Evolutionary conservation across 192 early-diverging fungal species (phyloP).

Genomic region (Linderina pennispora): DNA sequence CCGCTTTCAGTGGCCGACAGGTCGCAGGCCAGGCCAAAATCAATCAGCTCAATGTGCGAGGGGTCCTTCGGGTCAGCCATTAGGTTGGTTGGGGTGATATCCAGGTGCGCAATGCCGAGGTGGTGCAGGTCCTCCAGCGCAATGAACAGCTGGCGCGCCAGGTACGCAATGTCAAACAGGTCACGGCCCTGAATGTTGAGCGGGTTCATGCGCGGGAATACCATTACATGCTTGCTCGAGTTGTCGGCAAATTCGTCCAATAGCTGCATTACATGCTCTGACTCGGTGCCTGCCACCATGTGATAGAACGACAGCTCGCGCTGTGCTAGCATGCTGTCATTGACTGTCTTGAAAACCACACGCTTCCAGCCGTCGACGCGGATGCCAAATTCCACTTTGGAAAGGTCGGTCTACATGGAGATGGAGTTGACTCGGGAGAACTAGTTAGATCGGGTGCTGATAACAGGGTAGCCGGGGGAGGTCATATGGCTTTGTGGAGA

Average conservation of each 20-base stretch:
- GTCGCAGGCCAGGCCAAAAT: slow-evolving; percentile 66
- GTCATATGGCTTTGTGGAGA: no score
- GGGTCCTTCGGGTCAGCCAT: slow-evolving; percentile 50
- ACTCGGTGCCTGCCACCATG: slow-evolving; percentile 31
- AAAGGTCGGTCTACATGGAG: slow-evolving; percentile 46
- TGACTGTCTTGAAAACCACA: slow-evolving; percentile 61
- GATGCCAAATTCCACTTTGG: slow-evolving; percentile 60
- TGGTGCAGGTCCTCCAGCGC: slow-evolving; percentile 56
- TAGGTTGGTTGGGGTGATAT: slow-evolving; percentile 60
- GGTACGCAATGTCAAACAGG: slow-evolving; percentile 47
- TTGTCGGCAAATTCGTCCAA: slow-evolving; percentile 59
- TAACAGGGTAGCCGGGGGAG: no score
- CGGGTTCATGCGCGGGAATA: slow-evolving; percentile 52
- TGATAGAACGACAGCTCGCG: slow-evolving; percentile 52
- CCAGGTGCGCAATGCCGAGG: slow-evolving; percentile 60
- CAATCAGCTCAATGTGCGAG: slow-evolving; percentile 58
- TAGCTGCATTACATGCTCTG: slow-evolving; percentile 49
- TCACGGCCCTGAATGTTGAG: slow-evolving; percentile 48
- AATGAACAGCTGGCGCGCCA: slow-evolving; percentile 47
- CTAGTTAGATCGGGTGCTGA: not conserved
- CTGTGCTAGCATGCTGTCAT: slow-evolving; percentile 46
- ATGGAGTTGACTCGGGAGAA: slow-evolving; percentile 5
- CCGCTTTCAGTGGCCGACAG: slow-evolving; percentile 11
- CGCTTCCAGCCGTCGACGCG: slow-evolving; percentile 52
- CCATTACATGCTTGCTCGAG: slow-evolving; percentile 50